phyloP scores from a whole-genome alignment of 352 stramenopile genomes.

The Pythium utonaiense region DNA sequence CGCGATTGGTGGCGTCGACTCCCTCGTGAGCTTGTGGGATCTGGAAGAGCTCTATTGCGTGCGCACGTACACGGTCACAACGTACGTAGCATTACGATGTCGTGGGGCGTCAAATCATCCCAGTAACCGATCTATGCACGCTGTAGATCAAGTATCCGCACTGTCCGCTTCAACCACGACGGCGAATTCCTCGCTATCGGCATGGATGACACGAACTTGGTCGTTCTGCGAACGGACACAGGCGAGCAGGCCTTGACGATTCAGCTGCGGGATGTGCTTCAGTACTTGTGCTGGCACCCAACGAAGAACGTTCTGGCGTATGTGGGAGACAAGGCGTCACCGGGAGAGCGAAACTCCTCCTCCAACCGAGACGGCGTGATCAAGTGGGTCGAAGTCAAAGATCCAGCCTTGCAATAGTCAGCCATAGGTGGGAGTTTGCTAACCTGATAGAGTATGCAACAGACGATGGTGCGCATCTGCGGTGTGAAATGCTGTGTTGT shows the following conservation, averaged over 20 bases:
- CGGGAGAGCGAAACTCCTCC: constrained; percentile 54
- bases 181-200: constrained; percentile 69
- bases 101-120: no score
- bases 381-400: constrained; percentile 79
- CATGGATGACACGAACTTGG: constrained; percentile 69
- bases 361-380: constrained; percentile 78
- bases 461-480: no score
- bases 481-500: background rate
- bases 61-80: constrained; percentile 78
- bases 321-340: constrained; percentile 73
- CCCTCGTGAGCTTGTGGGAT: constrained; percentile 82
- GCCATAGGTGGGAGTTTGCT: no score
- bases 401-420: constrained; percentile 3
- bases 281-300: constrained; percentile 83
- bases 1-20: constrained; percentile 76
- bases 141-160: constrained; percentile 69
- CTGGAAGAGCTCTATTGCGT: constrained; percentile 84
- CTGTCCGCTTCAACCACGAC: constrained; percentile 75
- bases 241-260: constrained; percentile 55
- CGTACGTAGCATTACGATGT: constrained; percentile 32
- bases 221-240: constrained; percentile 62
- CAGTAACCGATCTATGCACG: no score
- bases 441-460: no score
- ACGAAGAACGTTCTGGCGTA: constrained; percentile 81
- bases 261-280: constrained; percentile 61